Evolutionary conservation across 2,329 filamentous ascomycete species (phyloP).

Genomic region (Ophiostoma pallidulum): DNA sequence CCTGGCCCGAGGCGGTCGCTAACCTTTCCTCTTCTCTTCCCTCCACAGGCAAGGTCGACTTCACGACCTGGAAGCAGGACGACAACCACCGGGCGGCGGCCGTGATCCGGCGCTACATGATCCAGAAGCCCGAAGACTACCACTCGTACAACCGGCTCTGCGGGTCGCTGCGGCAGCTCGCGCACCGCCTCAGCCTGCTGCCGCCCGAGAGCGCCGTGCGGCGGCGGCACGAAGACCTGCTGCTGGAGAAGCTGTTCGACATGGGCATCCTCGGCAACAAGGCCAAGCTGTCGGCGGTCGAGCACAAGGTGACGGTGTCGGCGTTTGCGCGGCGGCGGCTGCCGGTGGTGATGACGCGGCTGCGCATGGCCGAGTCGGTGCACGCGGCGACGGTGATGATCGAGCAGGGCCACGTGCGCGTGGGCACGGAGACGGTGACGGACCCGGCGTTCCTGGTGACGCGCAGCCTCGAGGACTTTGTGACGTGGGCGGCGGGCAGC

Average conservation of each 20-base stretch:
- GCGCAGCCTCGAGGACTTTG: constrained; percentile 85
- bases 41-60: constrained; percentile 56
- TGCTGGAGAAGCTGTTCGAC: constrained; percentile 85
- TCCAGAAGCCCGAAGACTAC: constrained; percentile 85
- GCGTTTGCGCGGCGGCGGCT: constrained; percentile 77
- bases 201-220: constrained; percentile 70
- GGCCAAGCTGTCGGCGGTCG: constrained; percentile 73
- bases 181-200: constrained; percentile 76
- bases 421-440: constrained; percentile 82
- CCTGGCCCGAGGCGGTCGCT: no score
- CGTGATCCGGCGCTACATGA: constrained; percentile 75
- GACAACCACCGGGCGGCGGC: constrained; percentile 72
- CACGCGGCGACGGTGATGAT: constrained; percentile 78
- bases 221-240: constrained; percentile 72
- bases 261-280: constrained; percentile 76
- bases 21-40: not conserved
- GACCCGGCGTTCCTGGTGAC: constrained; percentile 87
- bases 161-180: constrained; percentile 78
- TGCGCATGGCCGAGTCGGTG: constrained; percentile 87
- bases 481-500: constrained; percentile 90
- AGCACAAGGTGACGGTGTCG: constrained; percentile 79
- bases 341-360: constrained; percentile 77
- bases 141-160: constrained; percentile 56
- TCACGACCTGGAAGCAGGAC: constrained; percentile 88
- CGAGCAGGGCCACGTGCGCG: constrained; percentile 87